Base-by-base conservation (phyloP, 495 filamentous ascomycete species). In the Symbiotaphrina buchneri region DNA sequence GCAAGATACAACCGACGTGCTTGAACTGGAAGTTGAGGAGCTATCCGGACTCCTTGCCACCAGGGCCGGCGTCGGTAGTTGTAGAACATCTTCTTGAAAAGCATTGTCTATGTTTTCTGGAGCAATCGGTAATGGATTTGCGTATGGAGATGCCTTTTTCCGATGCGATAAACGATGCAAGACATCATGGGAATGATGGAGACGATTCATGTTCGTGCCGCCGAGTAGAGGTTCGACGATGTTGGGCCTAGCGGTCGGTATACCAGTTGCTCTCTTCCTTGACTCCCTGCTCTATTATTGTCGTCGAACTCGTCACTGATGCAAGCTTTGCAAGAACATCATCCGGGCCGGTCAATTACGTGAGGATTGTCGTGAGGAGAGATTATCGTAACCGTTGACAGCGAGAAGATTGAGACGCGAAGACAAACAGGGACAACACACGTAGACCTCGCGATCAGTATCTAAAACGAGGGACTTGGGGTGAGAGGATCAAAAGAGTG, bases 151-250 rank as follows among this genome's bases (percentile, higher is more conserved):
- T 19, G 27, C 22, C 18, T 13, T 18, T 19, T 35, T 27, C 6
- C 19, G 33, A 10, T 13, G 8, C 16, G 33, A 27, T 0, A 17
- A 15, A 10, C 33, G 33, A 11, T 19, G 13, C 3, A 4, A 8
- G 15, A 35, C 6, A 25, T 35, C 15, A 10, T 28, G 8, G 33
- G 33, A 14, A 15, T 27, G 28, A 8, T 35, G 25, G 11, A 14
- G 8, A 15, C 22, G 33, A 18, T 31, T 6, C 25, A 6, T n/a
- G n/a, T n/a, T n/a, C n/a, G n/a, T n/a, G n/a, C n/a, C n/a, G n/a
- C n/a, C n/a, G n/a, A n/a, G n/a, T n/a, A n/a, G n/a, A n/a, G n/a
- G n/a, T n/a, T n/a, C n/a, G n/a, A n/a, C n/a, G n/a, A n/a, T n/a
- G n/a, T n/a, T n/a, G n/a, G n/a, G n/a, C n/a, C n/a, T n/a, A n/a